Evolutionary conservation across 371 early-diverging fungal species (phyloP).

Genomic region (Circinella minor): DNA sequence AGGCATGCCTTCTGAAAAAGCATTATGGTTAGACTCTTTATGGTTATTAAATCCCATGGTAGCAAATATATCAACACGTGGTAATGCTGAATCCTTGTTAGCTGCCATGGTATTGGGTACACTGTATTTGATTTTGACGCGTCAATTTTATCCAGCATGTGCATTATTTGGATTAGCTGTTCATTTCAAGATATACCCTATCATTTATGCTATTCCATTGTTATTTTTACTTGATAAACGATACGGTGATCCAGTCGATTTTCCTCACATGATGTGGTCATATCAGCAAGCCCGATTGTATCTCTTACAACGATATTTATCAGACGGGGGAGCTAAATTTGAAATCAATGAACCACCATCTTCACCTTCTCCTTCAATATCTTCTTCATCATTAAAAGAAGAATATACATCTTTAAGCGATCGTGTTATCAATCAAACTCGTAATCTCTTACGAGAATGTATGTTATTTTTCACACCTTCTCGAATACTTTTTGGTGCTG

Average conservation of each 20-base stretch:
- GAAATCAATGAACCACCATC: slow-evolving; percentile 3
- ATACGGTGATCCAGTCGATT: slow-evolving; percentile 39
- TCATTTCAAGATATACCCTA: slow-evolving; percentile 97
- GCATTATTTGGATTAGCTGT: slow-evolving; percentile 90
- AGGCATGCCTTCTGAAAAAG: slow-evolving; percentile 55
- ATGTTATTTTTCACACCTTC: slow-evolving; percentile 54
- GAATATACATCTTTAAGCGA: background rate
- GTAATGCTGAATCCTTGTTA: slow-evolving; percentile 90
- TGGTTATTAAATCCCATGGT: slow-evolving; percentile 97
- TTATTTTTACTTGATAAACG: slow-evolving; percentile 65
- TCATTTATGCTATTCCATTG: slow-evolving; percentile 87
- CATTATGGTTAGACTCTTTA: slow-evolving; percentile 56
- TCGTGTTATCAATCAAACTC: background rate
- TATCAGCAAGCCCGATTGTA: slow-evolving; percentile 28
- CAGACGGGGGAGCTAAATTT: slow-evolving; percentile 4
- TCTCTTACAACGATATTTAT: slow-evolving; percentile 22
- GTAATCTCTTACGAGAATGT: slow-evolving; percentile 2
- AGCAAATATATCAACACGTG: slow-evolving; percentile 94
- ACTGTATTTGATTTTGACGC: slow-evolving; percentile 69
- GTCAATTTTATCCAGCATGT: slow-evolving; percentile 62
- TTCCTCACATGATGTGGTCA: slow-evolving; percentile 29
- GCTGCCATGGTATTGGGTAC: slow-evolving; percentile 78
- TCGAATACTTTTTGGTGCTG: slow-evolving; percentile 71
- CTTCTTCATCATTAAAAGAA: background rate
- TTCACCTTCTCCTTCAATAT: background rate